Evolutionary conservation across 1,284 basidiomycete species (phyloP), one percentile per base, ranked within the genome.

Genomic region (Boletus semigastroideus): DNA sequence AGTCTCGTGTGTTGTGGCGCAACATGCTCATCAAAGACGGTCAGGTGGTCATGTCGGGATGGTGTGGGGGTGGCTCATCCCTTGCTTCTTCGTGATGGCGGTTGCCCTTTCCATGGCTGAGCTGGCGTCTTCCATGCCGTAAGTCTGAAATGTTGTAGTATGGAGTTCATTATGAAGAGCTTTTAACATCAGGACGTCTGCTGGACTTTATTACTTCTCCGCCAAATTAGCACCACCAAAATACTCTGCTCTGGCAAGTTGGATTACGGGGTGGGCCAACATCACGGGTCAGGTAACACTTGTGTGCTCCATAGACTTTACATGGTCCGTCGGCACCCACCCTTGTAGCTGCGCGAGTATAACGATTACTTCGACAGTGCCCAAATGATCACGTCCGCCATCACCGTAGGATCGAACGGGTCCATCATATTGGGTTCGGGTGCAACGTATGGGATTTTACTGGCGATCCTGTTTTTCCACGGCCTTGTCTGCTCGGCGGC

Each of bases 11-110:
- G 14, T 13, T 17, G 30, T 40, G 20, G 31, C 30, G 22, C 47
- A 10, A 48, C 43, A 51, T 46, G 19, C 0, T 17, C 8, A 19
- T 39, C 38, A 48, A 49, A 25, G 37, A 17, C 9, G 12, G 39
- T 1, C 55, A 79, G 86, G 86, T 49, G 86, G 87, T 6, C 86
- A 89, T 65, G 82, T 87, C 25, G 86, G 87, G 19, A 83, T 90
- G 77, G 78, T 88, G 9, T 90, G 84, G 71, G 87, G 87, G 20
- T 90, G 87, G 87, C 68, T 87, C 19, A 84, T 90, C 53, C 87
- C 87, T 4, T 79, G 74, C 56, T 72, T 86, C 46, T 87, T 89
- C 57, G 86, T 90, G 36, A 74, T 83, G 69, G 73, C 77, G 7
- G 74, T 88, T 17, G 86, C 86, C 4, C 73, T 80, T 11, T 83